These are phyloP conservation scores for Rhizoctonia solani DNA, from an alignment of 1,284 basidiomycete genomes.

Conservation along the genomic window DNA sequence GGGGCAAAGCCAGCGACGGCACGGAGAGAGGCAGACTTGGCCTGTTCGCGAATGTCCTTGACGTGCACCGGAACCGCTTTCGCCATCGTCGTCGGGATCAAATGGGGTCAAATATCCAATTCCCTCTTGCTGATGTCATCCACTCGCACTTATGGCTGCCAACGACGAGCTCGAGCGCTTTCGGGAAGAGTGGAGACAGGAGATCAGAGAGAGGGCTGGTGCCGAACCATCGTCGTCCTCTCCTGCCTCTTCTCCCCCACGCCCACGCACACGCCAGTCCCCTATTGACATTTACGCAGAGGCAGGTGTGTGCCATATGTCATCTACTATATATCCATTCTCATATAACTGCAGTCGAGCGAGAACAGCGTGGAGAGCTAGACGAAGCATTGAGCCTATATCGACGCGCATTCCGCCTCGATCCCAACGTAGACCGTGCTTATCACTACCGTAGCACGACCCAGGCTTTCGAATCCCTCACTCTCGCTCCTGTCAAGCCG, in stretches of 20 bases:
- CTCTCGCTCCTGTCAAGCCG: conserved; percentile 5
- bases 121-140: conserved; percentile 1
- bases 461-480: not conserved
- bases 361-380: conserved; percentile 72
- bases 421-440: conserved; percentile 67
- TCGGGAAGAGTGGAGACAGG: conserved; percentile 73
- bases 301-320: conserved; percentile 6
- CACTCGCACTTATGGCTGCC: conserved; percentile 11
- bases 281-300: conserved; percentile 38
- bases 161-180: conserved; percentile 63
- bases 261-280: conserved; percentile 36
- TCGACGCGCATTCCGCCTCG: conserved; percentile 74
- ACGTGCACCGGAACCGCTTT: conserved; percentile 9
- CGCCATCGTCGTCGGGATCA: conserved; percentile 31
- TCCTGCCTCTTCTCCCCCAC: conserved; percentile 16
- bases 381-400: conserved; percentile 77
- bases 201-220: conserved; percentile 50
- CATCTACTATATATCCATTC: not conserved
- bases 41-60: conserved; percentile 31
- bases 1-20: conserved; percentile 13
- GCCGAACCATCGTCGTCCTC: conserved; percentile 28
- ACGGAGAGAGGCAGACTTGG: conserved; percentile 8
- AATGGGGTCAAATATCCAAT: too few relatives aligned
- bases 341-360: conserved; percentile 57
- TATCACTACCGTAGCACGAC: conserved; percentile 47